A percentile compares a stretch with the other conserved stretches of the same genome.
phyloP scores from a whole-genome alignment of 1,139 yeast genomes.

The Casaregolazyma lundiana region DNA sequence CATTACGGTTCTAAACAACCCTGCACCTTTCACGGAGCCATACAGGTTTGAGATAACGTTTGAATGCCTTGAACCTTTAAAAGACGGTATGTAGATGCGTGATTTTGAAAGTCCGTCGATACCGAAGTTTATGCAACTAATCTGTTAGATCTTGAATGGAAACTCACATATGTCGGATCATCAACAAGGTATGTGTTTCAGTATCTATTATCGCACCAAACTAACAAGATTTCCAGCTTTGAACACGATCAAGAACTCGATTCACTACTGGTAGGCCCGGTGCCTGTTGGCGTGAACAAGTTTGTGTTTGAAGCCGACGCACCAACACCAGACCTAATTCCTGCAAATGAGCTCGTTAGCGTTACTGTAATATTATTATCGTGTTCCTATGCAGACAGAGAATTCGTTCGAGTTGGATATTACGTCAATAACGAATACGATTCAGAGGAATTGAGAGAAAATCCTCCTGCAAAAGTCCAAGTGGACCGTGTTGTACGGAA shows the following conservation, averaged over 20 bases:
- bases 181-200: conserved; percentile 54
- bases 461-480: conserved; percentile 91
- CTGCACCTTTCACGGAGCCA: conserved; percentile 89
- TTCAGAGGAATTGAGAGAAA: conserved; percentile 83
- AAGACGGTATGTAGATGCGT: conserved; percentile 43
- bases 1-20: conserved; percentile 88
- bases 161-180: conserved; percentile 92
- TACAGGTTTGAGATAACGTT: conserved; percentile 96
- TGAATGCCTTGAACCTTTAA: conserved; percentile 89
- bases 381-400: conserved; percentile 89
- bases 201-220: not conserved
- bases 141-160: conserved; percentile 83
- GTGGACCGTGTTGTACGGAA: conserved; percentile 93
- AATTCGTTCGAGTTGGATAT: conserved; percentile 94
- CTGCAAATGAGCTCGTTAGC: conserved; percentile 90
- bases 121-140: not conserved
- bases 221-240: conserved; percentile 37
- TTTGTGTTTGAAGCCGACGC: conserved; percentile 94
- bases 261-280: conserved; percentile 93
- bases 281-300: conserved; percentile 94
- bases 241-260: conserved; percentile 97
- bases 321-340: conserved; percentile 91
- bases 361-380: conserved; percentile 90
- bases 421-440: conserved; percentile 97
- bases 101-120: not conserved